Percentiles rank a stretch among this genome's conserved stretches.
These are phyloP conservation scores for Chrysopogon serrulatus DNA, from an alignment of 176 grass and related monocot species.

Conservation along the genomic window DNA sequence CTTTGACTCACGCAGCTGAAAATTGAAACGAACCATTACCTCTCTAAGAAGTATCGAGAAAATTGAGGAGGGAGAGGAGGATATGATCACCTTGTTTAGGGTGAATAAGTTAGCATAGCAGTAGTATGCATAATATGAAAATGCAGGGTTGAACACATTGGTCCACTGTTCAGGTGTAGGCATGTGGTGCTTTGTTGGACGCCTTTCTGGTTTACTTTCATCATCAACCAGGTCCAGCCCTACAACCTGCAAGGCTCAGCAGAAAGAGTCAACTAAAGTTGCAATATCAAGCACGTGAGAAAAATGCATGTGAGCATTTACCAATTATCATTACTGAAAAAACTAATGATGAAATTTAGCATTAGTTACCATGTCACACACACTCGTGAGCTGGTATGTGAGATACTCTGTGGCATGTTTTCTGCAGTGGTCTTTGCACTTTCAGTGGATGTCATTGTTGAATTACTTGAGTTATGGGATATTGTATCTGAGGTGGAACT, in stretches of 20 bases:
- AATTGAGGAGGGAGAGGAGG: neutral
- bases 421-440: neutral
- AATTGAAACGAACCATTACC: constrained; percentile 30
- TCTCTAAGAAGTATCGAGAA: constrained; percentile 10
- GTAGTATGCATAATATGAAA: constrained; percentile 98
- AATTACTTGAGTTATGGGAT: neutral
- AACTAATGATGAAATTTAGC: neutral
- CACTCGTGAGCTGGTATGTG: too few relatives aligned
- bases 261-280: neutral
- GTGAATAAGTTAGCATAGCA: constrained; percentile 96
- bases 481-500: neutral
- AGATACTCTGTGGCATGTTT: neutral
- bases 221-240: constrained; percentile 99
- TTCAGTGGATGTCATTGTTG: neutral
- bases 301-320: neutral
- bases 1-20: constrained; percentile 93
- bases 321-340: neutral
- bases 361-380: neutral
- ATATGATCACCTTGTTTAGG: constrained; percentile 77
- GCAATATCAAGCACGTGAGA: neutral
- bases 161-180: constrained; percentile 94
- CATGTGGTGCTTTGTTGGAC: constrained; percentile 99
- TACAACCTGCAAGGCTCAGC: constrained; percentile 54
- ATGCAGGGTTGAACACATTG: constrained; percentile 97
- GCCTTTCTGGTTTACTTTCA: constrained; percentile 97